Base-by-base conservation (phyloP, 164 flowering plant species). In the Liquidambar formosana region DNA sequence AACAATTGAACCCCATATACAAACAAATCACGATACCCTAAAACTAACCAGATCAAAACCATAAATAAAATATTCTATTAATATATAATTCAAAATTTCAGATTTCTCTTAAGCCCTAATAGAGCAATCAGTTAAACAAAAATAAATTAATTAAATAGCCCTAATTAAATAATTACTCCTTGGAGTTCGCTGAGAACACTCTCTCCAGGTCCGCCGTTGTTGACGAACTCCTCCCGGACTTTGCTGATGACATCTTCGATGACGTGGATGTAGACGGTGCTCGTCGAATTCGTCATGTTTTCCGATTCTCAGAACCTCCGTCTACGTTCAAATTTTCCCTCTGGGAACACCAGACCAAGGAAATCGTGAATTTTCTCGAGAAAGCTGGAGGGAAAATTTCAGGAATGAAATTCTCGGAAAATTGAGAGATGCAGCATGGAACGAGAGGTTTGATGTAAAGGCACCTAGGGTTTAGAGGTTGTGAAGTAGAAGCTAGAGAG, bases 181-280 rank as follows among this genome's bases (percentile, higher is more conserved):
- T 95, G 99, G 27, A 95, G 94, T 75, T 91, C 93, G 73, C 45
- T 78, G 70, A 93, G 94, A 41, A 85, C 93, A 63, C 69, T 64
- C 46, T 88, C 96, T 9, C 96, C 99, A 2, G 91, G 88, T 13
- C 94, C 97, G 16, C 83, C 83, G 56, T 75, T 81, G 70, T 70
- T 77, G 70, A 88, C 53, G 79, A 94, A 94, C 80, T 92, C 99
- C 0, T 89, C 95, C 4, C 94, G 89, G 58, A 94, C 90, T 84
- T 94, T 92, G 79, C 73, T 83, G 78, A 94, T 77, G 66, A 91
- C 97, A 65, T 94, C 99, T 69, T 91, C 94, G 69, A 94, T 86
- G 61, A 94, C 97, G 59, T 85, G 86, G 74, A 92, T 70, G 68
- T 94, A 92, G 46, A 94, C 93, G 10, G 78, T 18, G 82, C 89